Conservation (phyloP, 1,284 basidiomycete species). For the Puccinia polysora region DNA sequence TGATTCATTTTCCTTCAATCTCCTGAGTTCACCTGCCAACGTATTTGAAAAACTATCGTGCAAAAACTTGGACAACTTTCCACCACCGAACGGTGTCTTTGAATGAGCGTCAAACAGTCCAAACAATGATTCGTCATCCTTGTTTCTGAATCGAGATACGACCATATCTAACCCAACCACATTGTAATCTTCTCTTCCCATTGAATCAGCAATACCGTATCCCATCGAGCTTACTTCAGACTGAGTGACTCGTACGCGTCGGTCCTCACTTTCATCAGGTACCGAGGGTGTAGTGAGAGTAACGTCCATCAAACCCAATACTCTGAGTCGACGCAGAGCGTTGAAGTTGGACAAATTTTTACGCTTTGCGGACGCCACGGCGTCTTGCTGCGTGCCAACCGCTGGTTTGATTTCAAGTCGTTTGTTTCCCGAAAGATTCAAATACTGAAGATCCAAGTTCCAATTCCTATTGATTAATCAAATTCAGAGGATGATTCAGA, state of each 20-base stretch:
- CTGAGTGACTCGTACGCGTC: slow-evolving; percentile 84
- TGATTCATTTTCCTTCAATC: slow-evolving; percentile 60
- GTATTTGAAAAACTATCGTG: slow-evolving; percentile 70
- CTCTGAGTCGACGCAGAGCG: slow-evolving; percentile 71
- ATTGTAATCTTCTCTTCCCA: slow-evolving; percentile 66
- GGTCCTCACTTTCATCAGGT: slow-evolving; percentile 85
- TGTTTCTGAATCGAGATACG: slow-evolving; percentile 75
- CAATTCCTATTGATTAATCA: slow-evolving; percentile 71
- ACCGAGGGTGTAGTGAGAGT: slow-evolving; percentile 77
- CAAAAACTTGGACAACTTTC: slow-evolving; percentile 64
- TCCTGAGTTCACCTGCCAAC: slow-evolving; percentile 62
- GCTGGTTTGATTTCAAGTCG: slow-evolving; percentile 76
- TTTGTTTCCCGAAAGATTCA: slow-evolving; percentile 81
- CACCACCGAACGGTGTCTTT: slow-evolving; percentile 58
- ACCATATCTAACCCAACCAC: slow-evolving; percentile 69
- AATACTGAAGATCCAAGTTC: slow-evolving; percentile 85
- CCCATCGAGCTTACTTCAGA: slow-evolving; percentile 89
- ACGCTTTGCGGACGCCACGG: slow-evolving; percentile 54
- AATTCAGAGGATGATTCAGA: background rate
- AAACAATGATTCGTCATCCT: slow-evolving; percentile 79
- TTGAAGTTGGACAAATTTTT: slow-evolving; percentile 74
- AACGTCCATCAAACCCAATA: slow-evolving; percentile 96
- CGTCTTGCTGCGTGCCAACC: slow-evolving; percentile 54
- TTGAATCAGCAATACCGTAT: slow-evolving; percentile 94
- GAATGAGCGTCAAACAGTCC: slow-evolving; percentile 79